Conservation (phyloP, 1,284 basidiomycete species). For the Ganoderma sp. region DNA sequence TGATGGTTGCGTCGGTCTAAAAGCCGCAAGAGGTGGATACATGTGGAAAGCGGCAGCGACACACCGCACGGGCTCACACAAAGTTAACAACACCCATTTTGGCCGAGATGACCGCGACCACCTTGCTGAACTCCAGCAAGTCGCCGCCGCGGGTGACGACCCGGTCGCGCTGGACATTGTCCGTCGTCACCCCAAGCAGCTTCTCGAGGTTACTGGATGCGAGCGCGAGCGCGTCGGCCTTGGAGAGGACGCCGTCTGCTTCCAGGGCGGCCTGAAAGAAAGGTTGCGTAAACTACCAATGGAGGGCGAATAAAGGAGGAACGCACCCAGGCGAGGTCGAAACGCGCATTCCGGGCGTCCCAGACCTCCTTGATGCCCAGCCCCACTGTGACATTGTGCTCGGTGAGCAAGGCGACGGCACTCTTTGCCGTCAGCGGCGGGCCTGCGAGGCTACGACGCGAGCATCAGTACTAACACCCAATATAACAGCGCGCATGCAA, state of each 20-base stretch:
- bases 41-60: too few relatives aligned
- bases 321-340: conserved; percentile 73
- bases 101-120: neutral
- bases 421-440: conserved; percentile 69
- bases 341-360: conserved; percentile 70
- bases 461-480: conserved; percentile 28
- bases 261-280: conserved; percentile 33
- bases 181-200: conserved; percentile 57
- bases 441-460: conserved; percentile 59
- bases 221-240: conserved; percentile 60
- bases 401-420: conserved; percentile 57
- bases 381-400: conserved; percentile 71
- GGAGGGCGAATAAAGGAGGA: neutral
- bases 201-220: conserved; percentile 69
- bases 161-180: neutral
- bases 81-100: neutral
- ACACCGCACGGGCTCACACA: neutral
- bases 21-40: too few relatives aligned
- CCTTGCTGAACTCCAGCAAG: neutral
- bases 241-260: conserved; percentile 49
- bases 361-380: conserved; percentile 66
- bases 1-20: too few relatives aligned
- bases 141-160: conserved; percentile 1
- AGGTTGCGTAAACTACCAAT: too few relatives aligned
- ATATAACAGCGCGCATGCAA: too few relatives aligned